These are phyloP conservation scores for Pseudopithomyces chartarum DNA, from an alignment of 2,329 filamentous ascomycete genomes.

Conservation along the genomic window DNA sequence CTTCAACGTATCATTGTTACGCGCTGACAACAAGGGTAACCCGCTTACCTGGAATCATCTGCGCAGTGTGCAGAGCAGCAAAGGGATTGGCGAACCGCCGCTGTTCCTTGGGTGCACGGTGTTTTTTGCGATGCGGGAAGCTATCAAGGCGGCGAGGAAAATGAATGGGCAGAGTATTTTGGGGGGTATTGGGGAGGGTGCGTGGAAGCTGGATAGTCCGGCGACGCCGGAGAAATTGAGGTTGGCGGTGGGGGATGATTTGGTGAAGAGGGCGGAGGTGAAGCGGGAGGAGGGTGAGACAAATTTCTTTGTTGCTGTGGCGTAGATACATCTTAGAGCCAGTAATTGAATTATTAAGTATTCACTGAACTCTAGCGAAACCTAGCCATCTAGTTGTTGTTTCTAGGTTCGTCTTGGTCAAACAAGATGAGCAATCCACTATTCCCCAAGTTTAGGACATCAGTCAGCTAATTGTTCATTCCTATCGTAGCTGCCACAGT, in stretches of 20 bases:
- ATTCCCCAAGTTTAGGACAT: no score
- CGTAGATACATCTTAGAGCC: slow-evolving; percentile 8
- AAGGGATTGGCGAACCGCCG: slow-evolving; percentile 75
- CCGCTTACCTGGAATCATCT: slow-evolving; percentile 78
- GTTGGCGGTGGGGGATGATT: slow-evolving; percentile 76
- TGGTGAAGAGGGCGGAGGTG: slow-evolving; percentile 73
- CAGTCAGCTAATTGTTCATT: no score
- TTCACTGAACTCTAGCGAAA: no score
- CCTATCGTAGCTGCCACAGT: no score
- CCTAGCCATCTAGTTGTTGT: neutral
- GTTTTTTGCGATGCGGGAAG: slow-evolving; percentile 86
- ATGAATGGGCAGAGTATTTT: slow-evolving; percentile 41
- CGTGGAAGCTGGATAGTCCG: slow-evolving; percentile 69
- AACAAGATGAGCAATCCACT: no score
- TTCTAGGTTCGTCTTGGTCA: neutral
- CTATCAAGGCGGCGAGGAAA: slow-evolving; percentile 72
- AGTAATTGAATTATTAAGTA: no score
- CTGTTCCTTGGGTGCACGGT: slow-evolving; percentile 80
- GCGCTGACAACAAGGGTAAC: slow-evolving; percentile 59
- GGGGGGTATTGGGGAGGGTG: slow-evolving; percentile 60
- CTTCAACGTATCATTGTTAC: slow-evolving; percentile 81
- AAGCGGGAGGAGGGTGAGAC: slow-evolving; percentile 70
- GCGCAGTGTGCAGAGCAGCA: slow-evolving; percentile 78
- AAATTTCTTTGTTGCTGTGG: slow-evolving; percentile 35
- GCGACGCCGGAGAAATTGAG: slow-evolving; percentile 83